Evolutionary conservation across 305 asterid genomes (phyloP).

Genomic region (Galium porrigens): DNA sequence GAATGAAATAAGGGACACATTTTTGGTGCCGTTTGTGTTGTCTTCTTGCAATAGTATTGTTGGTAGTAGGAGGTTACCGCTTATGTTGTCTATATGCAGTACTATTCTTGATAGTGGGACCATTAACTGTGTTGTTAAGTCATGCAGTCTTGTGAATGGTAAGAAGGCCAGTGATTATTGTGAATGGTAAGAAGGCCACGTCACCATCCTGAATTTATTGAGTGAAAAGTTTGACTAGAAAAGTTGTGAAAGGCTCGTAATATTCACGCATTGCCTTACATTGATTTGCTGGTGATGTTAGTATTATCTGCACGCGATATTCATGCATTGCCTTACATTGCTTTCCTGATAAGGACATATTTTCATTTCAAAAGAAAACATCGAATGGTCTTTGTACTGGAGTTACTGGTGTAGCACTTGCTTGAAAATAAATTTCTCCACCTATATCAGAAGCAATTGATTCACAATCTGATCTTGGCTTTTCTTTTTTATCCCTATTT

Average conservation of each 20-base stretch:
- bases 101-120: neutral
- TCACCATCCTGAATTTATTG: neutral
- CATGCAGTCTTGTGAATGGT: neutral
- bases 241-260: neutral
- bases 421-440: too few species aligned
- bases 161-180: neutral
- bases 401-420: neutral
- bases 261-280: too few species aligned
- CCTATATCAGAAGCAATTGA: too few species aligned
- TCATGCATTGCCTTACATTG: too few species aligned
- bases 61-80: neutral
- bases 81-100: neutral
- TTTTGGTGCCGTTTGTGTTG: neutral
- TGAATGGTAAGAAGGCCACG: neutral
- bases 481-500: too few species aligned
- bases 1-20: neutral
- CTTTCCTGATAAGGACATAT: too few species aligned
- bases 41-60: neutral
- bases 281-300: neutral
- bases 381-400: neutral
- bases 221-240: neutral
- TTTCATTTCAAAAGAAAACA: too few species aligned
- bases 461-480: too few species aligned
- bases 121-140: neutral
- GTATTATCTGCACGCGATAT: neutral